These are phyloP conservation scores for Taiozyma onychis DNA, from an alignment of 1,139 yeast genomes.

Conservation along the genomic window DNA sequence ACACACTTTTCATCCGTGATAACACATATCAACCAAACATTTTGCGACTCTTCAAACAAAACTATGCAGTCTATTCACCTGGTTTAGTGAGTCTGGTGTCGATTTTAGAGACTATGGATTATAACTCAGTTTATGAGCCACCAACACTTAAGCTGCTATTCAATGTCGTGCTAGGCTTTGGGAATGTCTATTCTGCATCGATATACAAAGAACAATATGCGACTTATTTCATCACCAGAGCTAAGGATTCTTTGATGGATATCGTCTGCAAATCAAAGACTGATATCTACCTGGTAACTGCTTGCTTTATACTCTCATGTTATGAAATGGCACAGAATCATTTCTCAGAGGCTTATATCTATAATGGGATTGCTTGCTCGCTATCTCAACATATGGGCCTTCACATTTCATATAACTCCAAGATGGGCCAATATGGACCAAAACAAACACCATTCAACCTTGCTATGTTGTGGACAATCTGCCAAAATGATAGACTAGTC, in stretches of 20 bases:
- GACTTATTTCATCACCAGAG: constrained; percentile 18
- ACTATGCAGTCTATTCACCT: constrained; percentile 16
- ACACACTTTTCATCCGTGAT: constrained; percentile 15
- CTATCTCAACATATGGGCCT: constrained; percentile 28
- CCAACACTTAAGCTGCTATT: constrained; percentile 20
- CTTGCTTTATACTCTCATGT: constrained; percentile 22
- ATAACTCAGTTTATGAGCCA: constrained; percentile 8
- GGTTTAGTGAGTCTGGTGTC: constrained; percentile 10
- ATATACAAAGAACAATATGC: constrained; percentile 10
- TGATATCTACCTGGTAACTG: constrained; percentile 20
- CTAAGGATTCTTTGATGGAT: constrained; percentile 19
- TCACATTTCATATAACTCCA: constrained; percentile 25
- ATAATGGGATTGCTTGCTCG: constrained; percentile 25
- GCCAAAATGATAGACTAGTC: constrained; percentile 19
- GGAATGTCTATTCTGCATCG: constrained; percentile 18
- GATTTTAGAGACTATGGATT: constrained; percentile 11
- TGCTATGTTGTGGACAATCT: constrained; percentile 25
- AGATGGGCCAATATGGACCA: constrained; percentile 23
- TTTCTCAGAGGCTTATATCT: constrained; percentile 25
- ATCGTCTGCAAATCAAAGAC: constrained; percentile 18
- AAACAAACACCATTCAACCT: constrained; percentile 22
- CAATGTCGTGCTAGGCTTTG: constrained; percentile 21
- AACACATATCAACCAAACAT: constrained; percentile 13
- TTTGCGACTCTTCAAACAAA: constrained; percentile 14
- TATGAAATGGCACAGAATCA: constrained; percentile 26